Evolutionary conservation across 352 stramenopile genomes (phyloP), one percentile per base, ranked within the genome.

Genomic region (Phytophthora citrophthora): DNA sequence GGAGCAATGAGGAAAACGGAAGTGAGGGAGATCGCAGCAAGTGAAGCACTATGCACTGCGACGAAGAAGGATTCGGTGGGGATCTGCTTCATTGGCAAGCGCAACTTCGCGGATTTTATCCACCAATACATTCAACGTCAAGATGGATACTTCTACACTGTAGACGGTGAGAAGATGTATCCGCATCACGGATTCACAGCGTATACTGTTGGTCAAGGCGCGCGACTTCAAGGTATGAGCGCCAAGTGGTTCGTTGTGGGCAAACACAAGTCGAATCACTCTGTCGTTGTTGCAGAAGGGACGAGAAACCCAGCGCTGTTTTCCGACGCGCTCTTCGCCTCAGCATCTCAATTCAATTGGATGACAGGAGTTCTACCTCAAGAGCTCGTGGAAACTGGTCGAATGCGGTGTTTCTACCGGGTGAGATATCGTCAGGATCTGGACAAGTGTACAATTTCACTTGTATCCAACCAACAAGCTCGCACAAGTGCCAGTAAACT

Each of bases 21-120:
- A 38, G 97, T 99, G 23, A 91, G 96, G 18, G 66, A 90, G 44
- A 85, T 99, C 49, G 97, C 97, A 15, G 48, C 68, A 11, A 66
- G 88, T 1, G 81, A 82, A 18, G 76, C 84, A 3, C 76, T 99
- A 1, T 88, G 83, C 18, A 98, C 92, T 2, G 94, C 96, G 2
- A 68, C 68, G 12, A 99, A 99, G 80, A 89, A 92, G 53, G 97
- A 99, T 68, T 98, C 89, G 39, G 96, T 99, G 56, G 97, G 97
- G 13, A 99, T 99, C 64, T 99, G 97, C 77, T 99, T 99, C 72
- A 98, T 99, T 44, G 97, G 97, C 43, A 99, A 98, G 70, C 88
- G 94, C 48, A 85, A 93, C 36, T 97, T 98, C 59, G 69, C 72
- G 1, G 77, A 97, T 31, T 99, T 98, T 61, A 91, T 99, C 50